These are phyloP conservation scores for Phialophora tarda DNA, from an alignment of 2,329 filamentous ascomycete species.

Conservation along the genomic window DNA sequence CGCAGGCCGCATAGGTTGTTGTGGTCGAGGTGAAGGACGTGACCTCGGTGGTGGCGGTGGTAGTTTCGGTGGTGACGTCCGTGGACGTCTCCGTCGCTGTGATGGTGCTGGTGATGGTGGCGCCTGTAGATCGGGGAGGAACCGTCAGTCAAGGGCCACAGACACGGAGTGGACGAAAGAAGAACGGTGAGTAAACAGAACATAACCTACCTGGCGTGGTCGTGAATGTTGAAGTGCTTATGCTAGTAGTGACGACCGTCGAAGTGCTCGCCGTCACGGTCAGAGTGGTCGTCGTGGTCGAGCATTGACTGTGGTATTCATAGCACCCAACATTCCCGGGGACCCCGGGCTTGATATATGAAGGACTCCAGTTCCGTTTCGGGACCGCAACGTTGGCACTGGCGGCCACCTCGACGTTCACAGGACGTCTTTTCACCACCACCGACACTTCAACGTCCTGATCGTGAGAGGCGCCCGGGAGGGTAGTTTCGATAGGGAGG, in stretches of 20 bases:
- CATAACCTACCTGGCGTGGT: neutral
- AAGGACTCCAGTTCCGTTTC: neutral
- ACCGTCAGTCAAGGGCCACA: neutral
- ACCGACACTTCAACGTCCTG: neutral
- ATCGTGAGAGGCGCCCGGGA: neutral
- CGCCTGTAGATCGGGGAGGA: neutral
- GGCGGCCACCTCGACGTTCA: neutral
- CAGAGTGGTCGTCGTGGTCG: neutral
- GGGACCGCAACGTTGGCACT: neutral
- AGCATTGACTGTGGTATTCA: neutral
- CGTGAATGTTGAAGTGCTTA: neutral
- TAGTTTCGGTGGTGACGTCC: neutral
- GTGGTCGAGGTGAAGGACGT: neutral
- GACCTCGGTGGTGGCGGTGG: neutral
- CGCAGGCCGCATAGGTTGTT: neutral
- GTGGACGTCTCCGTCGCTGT: neutral
- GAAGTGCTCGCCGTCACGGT: neutral
- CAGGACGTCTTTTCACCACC: neutral
- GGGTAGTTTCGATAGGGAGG: neutral
- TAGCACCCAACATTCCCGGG: neutral
- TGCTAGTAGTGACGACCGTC: neutral
- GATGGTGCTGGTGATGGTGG: neutral
- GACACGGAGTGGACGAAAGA: neutral
- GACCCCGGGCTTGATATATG: neutral
- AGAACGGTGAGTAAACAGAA: neutral